phyloP scores from a whole-genome alignment of 176 grass and related monocot genomes.

The Otatea glauca region DNA sequence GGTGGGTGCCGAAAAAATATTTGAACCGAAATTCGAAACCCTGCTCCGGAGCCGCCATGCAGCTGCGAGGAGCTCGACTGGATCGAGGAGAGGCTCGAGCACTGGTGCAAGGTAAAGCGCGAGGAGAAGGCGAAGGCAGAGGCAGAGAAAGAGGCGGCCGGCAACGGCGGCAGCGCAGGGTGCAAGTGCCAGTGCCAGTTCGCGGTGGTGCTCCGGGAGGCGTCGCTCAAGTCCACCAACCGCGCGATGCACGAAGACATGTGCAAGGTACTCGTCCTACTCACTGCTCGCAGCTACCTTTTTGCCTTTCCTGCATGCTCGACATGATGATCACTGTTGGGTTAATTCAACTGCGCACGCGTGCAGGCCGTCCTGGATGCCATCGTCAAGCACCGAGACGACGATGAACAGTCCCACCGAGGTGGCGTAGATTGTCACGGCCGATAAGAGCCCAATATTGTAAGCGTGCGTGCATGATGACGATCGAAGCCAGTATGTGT shows the following conservation, averaged over 20 bases:
- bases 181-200: not conserved
- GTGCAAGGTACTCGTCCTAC: not conserved
- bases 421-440: no score
- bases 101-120: constrained; percentile 12
- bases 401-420: no score
- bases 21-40: no score
- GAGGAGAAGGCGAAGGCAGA: not conserved
- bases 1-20: no score
- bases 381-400: no score
- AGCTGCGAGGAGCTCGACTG: no score
- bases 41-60: no score
- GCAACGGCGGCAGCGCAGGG: not conserved
- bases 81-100: constrained; percentile 8
- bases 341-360: not conserved
- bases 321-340: not conserved
- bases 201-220: constrained; percentile 3
- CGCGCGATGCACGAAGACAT: constrained; percentile 19
- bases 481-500: no score
- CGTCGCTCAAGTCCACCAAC: constrained; percentile 2
- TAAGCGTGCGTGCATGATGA: no score
- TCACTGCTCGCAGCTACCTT: no score
- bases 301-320: not conserved
- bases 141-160: not conserved
- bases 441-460: no score
- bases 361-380: constrained; percentile 11